Evolutionary conservation across 2,329 filamentous ascomycete genomes (phyloP).

Genomic region (Fusarium dlaminii): DNA sequence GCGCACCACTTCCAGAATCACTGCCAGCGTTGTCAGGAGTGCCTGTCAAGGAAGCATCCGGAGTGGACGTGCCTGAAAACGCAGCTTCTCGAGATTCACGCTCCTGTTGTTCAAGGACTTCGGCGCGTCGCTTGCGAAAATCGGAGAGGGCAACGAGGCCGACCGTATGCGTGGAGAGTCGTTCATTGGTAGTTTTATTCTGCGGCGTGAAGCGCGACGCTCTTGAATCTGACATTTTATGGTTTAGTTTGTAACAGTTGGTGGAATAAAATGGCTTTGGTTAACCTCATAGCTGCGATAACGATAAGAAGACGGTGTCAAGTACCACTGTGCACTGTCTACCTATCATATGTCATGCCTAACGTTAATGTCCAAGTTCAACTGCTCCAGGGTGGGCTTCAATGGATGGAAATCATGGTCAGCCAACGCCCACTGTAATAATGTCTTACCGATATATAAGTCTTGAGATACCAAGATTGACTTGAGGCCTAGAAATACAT

Average conservation of each 20-base stretch:
- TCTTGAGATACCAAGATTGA: neutral
- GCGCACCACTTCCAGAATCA: constrained; percentile 41
- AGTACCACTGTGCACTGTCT: neutral
- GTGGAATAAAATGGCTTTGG: neutral
- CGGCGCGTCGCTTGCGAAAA: constrained; percentile 93
- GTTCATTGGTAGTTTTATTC: constrained; percentile 79
- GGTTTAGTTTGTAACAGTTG: neutral
- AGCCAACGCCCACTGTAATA: neutral
- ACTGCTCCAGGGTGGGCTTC: neutral
- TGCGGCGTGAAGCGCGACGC: constrained; percentile 77
- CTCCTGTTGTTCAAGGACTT: constrained; percentile 91
- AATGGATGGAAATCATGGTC: neutral
- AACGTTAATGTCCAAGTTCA: neutral
- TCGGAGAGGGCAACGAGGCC: constrained; percentile 92
- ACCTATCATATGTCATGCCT: neutral
- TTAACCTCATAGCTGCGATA: constrained; percentile 1
- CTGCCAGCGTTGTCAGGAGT: constrained; percentile 58
- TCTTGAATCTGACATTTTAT: constrained; percentile 53
- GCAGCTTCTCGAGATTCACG: constrained; percentile 76
- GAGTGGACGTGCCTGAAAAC: constrained; percentile 56
- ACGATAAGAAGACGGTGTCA: constrained; percentile 13
- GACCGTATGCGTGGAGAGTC: constrained; percentile 86
- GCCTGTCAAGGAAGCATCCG: constrained; percentile 58
- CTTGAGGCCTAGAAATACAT: no score
- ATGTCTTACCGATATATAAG: neutral